Percentiles rank a stretch among this genome's conserved stretches.
Conservation (phyloP, 1,139 yeast genomes). For the Taphrina flavorubra region DNA sequence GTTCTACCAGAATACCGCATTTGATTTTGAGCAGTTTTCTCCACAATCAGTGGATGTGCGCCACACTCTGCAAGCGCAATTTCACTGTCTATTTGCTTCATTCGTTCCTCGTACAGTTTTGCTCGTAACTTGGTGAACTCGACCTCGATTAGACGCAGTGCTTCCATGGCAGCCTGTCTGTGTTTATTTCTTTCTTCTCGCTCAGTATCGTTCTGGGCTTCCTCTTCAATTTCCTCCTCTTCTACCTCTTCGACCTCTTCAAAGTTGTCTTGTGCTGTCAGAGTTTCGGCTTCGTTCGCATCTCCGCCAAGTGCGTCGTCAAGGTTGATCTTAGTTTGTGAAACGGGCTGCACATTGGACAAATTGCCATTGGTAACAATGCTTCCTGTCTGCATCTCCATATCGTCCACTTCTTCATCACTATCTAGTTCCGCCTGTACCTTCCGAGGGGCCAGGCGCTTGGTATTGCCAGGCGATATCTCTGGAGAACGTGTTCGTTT, state of each 20-base stretch:
- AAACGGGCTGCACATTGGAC: background rate
- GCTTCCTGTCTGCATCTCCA: constrained; percentile 44
- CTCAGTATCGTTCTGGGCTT: constrained; percentile 30
- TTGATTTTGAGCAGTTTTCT: constrained; percentile 59
- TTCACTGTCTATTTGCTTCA: constrained; percentile 16
- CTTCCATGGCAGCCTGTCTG: constrained; percentile 38
- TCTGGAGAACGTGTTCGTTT: constrained; percentile 25
- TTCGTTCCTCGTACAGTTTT: constrained; percentile 12
- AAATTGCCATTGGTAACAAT: constrained; percentile 40
- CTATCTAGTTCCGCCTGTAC: constrained; percentile 44
- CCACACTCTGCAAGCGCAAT: constrained; percentile 5
- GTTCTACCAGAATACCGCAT: constrained; percentile 74
- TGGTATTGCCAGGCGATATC: constrained; percentile 25
- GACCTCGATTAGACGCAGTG: constrained; percentile 29
- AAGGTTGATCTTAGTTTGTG: background rate
- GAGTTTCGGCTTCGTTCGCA: constrained; percentile 33
- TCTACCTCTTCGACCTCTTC: constrained; percentile 44
- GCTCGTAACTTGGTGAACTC: constrained; percentile 27
- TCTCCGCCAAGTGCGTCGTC: background rate
- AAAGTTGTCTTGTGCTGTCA: constrained; percentile 46
- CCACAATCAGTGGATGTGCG: constrained; percentile 50
- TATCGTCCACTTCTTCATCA: constrained; percentile 48
- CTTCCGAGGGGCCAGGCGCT: constrained; percentile 26
- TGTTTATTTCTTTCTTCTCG: constrained; percentile 30
- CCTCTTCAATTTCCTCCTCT: constrained; percentile 40